A percentile compares a stretch with the other conserved stretches of the same genome.
Evolutionary conservation across 176 grass and related monocot genomes (phyloP).

Genomic region (Aegilops speltoides): DNA sequence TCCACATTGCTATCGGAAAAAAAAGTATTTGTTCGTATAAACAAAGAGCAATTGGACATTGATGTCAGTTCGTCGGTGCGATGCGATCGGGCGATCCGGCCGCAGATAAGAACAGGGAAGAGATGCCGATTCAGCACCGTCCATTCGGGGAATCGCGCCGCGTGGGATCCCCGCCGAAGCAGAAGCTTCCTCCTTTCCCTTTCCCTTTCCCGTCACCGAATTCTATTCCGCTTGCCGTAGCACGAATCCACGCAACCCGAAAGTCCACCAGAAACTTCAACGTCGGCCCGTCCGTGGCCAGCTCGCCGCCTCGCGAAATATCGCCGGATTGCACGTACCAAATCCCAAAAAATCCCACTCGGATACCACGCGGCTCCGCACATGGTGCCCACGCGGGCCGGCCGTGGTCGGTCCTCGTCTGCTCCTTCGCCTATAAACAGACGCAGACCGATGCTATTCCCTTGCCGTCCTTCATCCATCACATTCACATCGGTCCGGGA

Average conservation of each 20-base stretch:
- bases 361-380: slow-evolving; percentile 28
- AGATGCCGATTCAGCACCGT: slow-evolving; percentile 17
- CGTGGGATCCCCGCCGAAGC: not conserved
- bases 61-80: not conserved
- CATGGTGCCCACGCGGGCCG: slow-evolving; percentile 15
- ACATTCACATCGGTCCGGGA: too few species aligned
- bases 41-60: too few species aligned
- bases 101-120: too few species aligned
- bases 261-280: not conserved
- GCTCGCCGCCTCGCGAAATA: not conserved
- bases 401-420: too few species aligned
- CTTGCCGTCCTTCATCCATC: not conserved
- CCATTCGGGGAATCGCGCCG: not conserved
- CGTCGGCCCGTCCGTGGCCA: too few species aligned
- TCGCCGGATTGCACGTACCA: not conserved
- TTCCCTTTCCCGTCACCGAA: not conserved
- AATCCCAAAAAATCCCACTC: not conserved
- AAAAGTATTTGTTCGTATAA: too few species aligned
- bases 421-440: not conserved
- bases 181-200: not conserved
- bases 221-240: not conserved
- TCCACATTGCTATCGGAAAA: too few species aligned
- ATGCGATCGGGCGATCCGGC: not conserved
- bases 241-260: not conserved
- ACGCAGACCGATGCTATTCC: not conserved